Evolutionary conservation across 192 early-diverging fungal genomes (phyloP).

Genomic region (Lunasporangiospora selenospora): DNA sequence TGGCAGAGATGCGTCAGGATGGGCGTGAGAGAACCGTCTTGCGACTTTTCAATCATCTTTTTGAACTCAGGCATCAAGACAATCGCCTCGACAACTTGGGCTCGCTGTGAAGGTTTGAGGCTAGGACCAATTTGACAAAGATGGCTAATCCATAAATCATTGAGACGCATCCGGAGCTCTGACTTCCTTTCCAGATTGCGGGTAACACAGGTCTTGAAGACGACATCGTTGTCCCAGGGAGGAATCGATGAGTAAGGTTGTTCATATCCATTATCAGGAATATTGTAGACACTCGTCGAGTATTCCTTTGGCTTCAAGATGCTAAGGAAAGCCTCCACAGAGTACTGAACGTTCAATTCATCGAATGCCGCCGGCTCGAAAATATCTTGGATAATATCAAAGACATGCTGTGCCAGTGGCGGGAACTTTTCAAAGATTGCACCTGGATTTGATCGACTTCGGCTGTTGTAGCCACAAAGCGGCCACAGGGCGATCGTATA

Average conservation of each 20-base stretch:
- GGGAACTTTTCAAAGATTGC: conserved; percentile 15
- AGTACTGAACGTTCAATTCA: not conserved
- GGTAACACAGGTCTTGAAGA: conserved; percentile 13
- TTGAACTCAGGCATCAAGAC: conserved; percentile 15
- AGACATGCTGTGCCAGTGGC: conserved; percentile 23
- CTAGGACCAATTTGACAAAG: conserved; percentile 5
- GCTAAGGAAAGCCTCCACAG: conserved; percentile 9
- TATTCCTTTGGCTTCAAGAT: conserved; percentile 15
- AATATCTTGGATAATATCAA: conserved; percentile 12
- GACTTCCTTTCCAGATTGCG: conserved; percentile 6
- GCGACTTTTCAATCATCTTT: conserved; percentile 1
- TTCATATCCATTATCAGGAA: conserved; percentile 6
- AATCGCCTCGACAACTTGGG: conserved; percentile 14
- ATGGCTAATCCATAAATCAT: conserved; percentile 19
- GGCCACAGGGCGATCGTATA: conserved; percentile 13
- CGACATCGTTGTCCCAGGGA: conserved; percentile 20
- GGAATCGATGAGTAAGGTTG: conserved; percentile 26
- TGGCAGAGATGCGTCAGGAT: conserved; percentile 13
- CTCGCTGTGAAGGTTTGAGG: conserved; percentile 16
- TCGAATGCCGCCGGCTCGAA: conserved; percentile 14
- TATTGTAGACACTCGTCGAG: conserved; percentile 21
- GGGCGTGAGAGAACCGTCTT: not conserved
- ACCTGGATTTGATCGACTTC: not conserved
- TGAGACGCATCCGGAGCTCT: conserved; percentile 5
- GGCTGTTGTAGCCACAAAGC: not conserved